phyloP scores from a whole-genome alignment of 116 monocot species.

The Iris pallida region DNA sequence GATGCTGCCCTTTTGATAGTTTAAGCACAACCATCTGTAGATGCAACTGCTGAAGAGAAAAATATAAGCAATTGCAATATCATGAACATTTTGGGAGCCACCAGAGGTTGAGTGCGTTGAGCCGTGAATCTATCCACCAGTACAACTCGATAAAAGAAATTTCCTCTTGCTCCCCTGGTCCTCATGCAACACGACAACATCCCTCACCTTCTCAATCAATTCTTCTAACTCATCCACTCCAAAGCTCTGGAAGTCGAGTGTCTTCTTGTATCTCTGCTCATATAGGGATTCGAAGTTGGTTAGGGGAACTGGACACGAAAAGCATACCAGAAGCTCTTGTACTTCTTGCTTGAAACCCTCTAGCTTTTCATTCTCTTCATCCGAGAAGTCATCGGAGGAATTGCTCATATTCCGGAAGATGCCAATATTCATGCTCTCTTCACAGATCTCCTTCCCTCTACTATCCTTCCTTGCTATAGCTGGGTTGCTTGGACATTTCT shows the following conservation, averaged over 20 bases:
- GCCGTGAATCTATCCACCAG: slow-evolving; percentile 34
- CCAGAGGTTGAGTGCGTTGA: too few relatives aligned
- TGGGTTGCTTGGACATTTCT: slow-evolving; percentile 28
- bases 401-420: slow-evolving; percentile 29
- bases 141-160: slow-evolving; percentile 31
- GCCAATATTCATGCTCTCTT: slow-evolving; percentile 23
- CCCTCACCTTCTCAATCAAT: slow-evolving; percentile 59
- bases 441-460: slow-evolving; percentile 25
- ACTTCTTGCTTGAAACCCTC: slow-evolving; percentile 57
- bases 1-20: too few relatives aligned
- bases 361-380: slow-evolving; percentile 40
- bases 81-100: too few relatives aligned
- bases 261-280: slow-evolving; percentile 72
- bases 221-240: slow-evolving; percentile 66
- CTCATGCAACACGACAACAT: slow-evolving; percentile 56
- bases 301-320: slow-evolving; percentile 54
- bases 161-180: slow-evolving; percentile 38
- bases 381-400: slow-evolving; percentile 70
- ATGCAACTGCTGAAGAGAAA: too few relatives aligned
- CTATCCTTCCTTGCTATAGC: slow-evolving; percentile 25
- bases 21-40: too few relatives aligned
- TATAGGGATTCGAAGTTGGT: slow-evolving; percentile 51
- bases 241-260: slow-evolving; percentile 42
- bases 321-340: slow-evolving; percentile 88
- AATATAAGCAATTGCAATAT: too few relatives aligned